Conservation (phyloP, 1,284 basidiomycete species). For the Cutaneotrichosporon sp. region DNA sequence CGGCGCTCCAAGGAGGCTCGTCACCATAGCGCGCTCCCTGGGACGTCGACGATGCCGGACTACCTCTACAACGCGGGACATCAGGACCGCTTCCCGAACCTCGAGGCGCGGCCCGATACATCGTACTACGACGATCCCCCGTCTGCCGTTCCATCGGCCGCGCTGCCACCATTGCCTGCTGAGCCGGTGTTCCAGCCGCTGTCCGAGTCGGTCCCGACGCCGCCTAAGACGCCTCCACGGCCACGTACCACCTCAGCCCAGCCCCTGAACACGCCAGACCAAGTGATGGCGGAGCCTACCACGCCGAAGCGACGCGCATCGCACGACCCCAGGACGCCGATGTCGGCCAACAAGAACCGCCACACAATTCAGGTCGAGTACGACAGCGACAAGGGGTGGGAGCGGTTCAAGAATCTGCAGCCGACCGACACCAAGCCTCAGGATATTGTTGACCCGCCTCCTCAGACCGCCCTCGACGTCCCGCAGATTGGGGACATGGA, state of each 20-base stretch:
- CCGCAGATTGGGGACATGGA: slow-evolving; percentile 17
- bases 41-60: slow-evolving; percentile 44
- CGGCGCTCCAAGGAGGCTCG: slow-evolving; percentile 31
- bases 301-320: neutral
- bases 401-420: neutral
- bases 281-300: neutral
- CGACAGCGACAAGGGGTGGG: slow-evolving; percentile 47
- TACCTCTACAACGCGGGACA: slow-evolving; percentile 34
- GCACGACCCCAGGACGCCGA: slow-evolving; percentile 17
- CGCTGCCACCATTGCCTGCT: neutral
- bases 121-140: neutral
- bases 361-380: slow-evolving; percentile 94
- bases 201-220: neutral
- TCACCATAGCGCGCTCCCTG: slow-evolving; percentile 49
- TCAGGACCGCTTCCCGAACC: neutral
- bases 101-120: neutral
- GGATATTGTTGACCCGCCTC: neutral
- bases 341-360: slow-evolving; percentile 53
- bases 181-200: neutral
- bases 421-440: neutral
- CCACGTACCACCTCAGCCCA: neutral
- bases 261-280: neutral
- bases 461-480: slow-evolving; percentile 8
- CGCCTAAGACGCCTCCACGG: slow-evolving; percentile 1
- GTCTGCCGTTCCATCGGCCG: neutral